Base-by-base conservation (phyloP, 164 flowering plant genomes). In the Vitis cinerea region DNA sequence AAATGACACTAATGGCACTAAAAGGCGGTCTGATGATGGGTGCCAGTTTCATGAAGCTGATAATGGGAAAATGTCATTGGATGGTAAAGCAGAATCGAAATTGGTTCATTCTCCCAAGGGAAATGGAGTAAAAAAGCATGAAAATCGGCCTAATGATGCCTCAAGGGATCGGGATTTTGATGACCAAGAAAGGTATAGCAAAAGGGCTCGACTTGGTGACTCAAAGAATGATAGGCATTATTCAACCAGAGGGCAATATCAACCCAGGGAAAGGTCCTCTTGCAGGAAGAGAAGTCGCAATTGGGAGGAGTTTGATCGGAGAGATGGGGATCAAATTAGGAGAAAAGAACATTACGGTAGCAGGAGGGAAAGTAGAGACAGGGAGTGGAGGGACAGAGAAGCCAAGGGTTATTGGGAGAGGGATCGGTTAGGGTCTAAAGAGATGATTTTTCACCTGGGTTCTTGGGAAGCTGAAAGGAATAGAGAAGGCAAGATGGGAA, bases 321-420 rank as follows among this genome's bases (percentile, higher is more conserved):
- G 84, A 59, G 86, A 82, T 47, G 82, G 83, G 68, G 90, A 81
- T 69, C 79, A 72, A 53, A 15, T 50, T 56, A 81, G 84, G 78
- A 87, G 85, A 75, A 80, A 86, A 74, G 93, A 82, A 19, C 68
- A 77, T 65, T 77, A 75, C 64, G 68, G 73, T 47, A 29, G 74
- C 10, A 71, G 83, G 77, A 80, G 85, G 71, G 88, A 82, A 60
- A 50, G 68, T 66, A 83, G 86, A 66, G 90, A 79, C 57, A 77
- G 81, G 77, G 88, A 84, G 30, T 19, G 82, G 76, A 86, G 86
- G 74, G 88, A 83, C 23, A 77, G 86, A 77, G 94, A 89, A 47
- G 71, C 70, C 13, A 88, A 81, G 78, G 98, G 99, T 59, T 93
- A 90, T 71, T 95, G 99, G 99, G 97, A 88, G 82, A 83, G 99